A percentile compares a stretch with the other conserved stretches of the same genome.
phyloP scores from a whole-genome alignment of 179 eudicot species.

The Beta macrorhiza region DNA sequence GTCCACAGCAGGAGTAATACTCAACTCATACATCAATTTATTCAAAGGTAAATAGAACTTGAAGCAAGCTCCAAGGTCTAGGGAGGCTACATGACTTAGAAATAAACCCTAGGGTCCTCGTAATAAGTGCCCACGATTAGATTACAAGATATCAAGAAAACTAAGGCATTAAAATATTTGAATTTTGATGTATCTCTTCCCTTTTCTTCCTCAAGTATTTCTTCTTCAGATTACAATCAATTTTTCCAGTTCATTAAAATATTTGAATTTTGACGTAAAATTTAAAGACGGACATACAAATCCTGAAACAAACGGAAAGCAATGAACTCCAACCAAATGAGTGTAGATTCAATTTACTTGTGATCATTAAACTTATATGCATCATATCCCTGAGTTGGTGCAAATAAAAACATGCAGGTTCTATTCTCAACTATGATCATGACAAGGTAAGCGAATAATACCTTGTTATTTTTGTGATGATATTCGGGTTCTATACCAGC shows the following conservation, averaged over 20 bases:
- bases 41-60: not conserved
- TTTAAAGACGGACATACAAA: not conserved
- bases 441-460: conserved; percentile 31
- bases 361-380: not conserved
- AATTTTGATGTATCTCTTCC: too few relatives aligned
- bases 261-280: not conserved
- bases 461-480: conserved; percentile 94
- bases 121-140: not conserved
- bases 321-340: not conserved
- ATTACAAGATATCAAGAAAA: not conserved
- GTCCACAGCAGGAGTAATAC: not conserved
- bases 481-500: conserved; percentile 98
- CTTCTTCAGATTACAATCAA: not conserved
- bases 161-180: not conserved
- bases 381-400: not conserved
- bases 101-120: not conserved
- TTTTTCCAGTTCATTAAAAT: too few relatives aligned
- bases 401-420: conserved; percentile 7
- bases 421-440: conserved; percentile 7
- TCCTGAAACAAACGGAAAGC: not conserved
- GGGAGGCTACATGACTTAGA: not conserved
- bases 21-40: not conserved
- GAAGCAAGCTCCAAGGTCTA: not conserved
- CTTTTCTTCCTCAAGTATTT: too few relatives aligned
- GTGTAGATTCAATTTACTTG: not conserved